Base-by-base conservation (phyloP, 2,329 filamentous ascomycete species). In the Corinectria fuckeliana region DNA sequence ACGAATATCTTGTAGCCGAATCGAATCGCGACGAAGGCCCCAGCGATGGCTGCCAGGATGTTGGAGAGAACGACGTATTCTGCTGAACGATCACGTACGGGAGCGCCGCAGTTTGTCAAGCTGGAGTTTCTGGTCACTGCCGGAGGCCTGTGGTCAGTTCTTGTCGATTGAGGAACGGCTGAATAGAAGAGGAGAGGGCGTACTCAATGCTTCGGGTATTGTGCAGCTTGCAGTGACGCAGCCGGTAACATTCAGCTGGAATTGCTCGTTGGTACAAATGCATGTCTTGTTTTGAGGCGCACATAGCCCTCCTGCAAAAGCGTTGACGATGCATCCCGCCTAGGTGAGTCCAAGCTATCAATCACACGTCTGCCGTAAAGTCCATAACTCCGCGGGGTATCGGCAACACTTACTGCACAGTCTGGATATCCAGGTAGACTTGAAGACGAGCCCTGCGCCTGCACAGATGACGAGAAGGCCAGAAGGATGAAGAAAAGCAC, bases 21-120 rank as follows among this genome's bases (percentile, higher is more conserved):
- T 20, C 82, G 78, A n/a, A 80, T 70, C 1, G 77, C 55, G 21
- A 82, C 71, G 55, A 82, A 80, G 23, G 76, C 58, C 49, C 66
- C 74, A 1, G 77, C 75, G 3, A 81, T 67, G 7, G 72, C 65
- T 23, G 72, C 73, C 8, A 79, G 66, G 56, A 64, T 36, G 63
- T 75, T 66, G 61, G 71, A 70, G 3, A 80, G 68, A 42, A 69
- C 71, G 9, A 75, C 64, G 42, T 78, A 72, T 20, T 55, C 34
- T 2, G 14, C 60, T 62, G 61, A 74, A 50, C 72, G 76, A 61
- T 78, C 66, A 11, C 72, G 66, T 8, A 72, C 38, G 5, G 65
- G 71, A 4, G 63, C 69, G 23, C 61, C 55, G 58, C 74, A 78
- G 21, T 61, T 60, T 2, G 69, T 72, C 44, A 58, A 30, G 3